These are phyloP conservation scores for Curvularia hawaiiensis DNA, from an alignment of 2,329 filamentous ascomycete genomes.

Conservation along the genomic window DNA sequence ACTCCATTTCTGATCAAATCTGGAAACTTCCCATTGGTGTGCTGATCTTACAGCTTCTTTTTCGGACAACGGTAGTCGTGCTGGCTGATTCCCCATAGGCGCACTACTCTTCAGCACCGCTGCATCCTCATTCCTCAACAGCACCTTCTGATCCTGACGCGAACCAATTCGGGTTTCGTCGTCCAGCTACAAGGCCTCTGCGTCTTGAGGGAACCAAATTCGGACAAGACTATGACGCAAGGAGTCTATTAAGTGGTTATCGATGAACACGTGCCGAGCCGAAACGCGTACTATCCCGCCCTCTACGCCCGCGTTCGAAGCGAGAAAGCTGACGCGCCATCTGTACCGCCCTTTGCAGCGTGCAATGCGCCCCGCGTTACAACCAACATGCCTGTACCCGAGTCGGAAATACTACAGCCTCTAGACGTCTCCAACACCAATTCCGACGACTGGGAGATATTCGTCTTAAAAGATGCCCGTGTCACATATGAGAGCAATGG, in stretches of 20 bases:
- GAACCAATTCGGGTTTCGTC: not conserved
- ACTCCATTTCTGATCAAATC: not conserved
- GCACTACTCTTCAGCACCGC: not conserved
- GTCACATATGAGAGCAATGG: slow-evolving; percentile 62
- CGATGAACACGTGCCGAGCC: slow-evolving; percentile 14
- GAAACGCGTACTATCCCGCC: slow-evolving; percentile 14
- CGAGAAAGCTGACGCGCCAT: slow-evolving; percentile 5
- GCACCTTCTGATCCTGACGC: too few relatives aligned
- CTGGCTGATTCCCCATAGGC: not conserved
- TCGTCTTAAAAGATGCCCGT: slow-evolving; percentile 64
- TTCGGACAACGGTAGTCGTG: not conserved
- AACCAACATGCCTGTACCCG: slow-evolving; percentile 35
- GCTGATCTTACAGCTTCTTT: not conserved
- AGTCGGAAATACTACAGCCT: slow-evolving; percentile 49
- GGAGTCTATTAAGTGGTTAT: not conserved
- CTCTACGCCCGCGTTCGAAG: not conserved
- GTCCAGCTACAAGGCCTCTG: not conserved
- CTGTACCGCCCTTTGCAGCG: slow-evolving; percentile 6
- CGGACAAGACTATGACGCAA: slow-evolving; percentile 5
- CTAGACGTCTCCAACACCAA: slow-evolving; percentile 47
- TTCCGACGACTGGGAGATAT: slow-evolving; percentile 64
- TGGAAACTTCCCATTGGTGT: not conserved
- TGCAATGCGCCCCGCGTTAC: slow-evolving; percentile 11
- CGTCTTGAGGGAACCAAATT: not conserved
- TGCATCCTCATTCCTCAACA: not conserved